Base-by-base conservation (phyloP, 192 early-diverging fungal species). In the Coemansia sp. region DNA sequence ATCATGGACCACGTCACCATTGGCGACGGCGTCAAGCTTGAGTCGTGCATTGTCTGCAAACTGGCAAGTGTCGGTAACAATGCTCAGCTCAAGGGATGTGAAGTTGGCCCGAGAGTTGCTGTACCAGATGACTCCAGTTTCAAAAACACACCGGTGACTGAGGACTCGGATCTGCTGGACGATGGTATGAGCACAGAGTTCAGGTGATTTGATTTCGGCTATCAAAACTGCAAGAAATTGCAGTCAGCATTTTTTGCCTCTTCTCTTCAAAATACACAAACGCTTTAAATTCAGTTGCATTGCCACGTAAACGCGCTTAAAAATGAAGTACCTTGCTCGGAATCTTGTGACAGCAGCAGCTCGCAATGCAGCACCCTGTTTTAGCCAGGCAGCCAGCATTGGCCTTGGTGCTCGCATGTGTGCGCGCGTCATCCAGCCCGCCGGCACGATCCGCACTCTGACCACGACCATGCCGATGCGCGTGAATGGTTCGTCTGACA, bases 1-100 rank as follows among this genome's bases (percentile, higher is more conserved):
- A 82, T 99, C 45, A 95, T 97, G 94, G 96, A 99, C 73, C 85
- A 97, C 65, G 89, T 91, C 9, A 87, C 93, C 5, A 85, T 99
- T 60, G 96, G 94, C 58, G 97, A 99, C 65, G 91, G 92, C 67
- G 94, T 89, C 47, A 92, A 90, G 72, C 64, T 98, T 24, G 94
- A 97, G 56, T 88, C 88, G 10, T 94, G 92, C 65, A 84, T 97
- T 50, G 84, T 98, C 7, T 95, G 93, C 75, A 88, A 85, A 17
- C 84, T 91, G 62, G 85, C 89, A 27, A 93, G 89, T 71, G 82
- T 98, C 14, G 73, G 84, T 25, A 90, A 88, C 59, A 88, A 88
- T 61, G 82, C 87, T 9, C 70, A 85, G 47, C 85, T 98, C 41
- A 95, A 90, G 73, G 92, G 95, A 62, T 98, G 94, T 75, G 93